A percentile compares a stretch with the other conserved stretches of the same genome.
Evolutionary conservation across 1,284 basidiomycete species (phyloP).

Genomic region (Heterobasidion occidentale): DNA sequence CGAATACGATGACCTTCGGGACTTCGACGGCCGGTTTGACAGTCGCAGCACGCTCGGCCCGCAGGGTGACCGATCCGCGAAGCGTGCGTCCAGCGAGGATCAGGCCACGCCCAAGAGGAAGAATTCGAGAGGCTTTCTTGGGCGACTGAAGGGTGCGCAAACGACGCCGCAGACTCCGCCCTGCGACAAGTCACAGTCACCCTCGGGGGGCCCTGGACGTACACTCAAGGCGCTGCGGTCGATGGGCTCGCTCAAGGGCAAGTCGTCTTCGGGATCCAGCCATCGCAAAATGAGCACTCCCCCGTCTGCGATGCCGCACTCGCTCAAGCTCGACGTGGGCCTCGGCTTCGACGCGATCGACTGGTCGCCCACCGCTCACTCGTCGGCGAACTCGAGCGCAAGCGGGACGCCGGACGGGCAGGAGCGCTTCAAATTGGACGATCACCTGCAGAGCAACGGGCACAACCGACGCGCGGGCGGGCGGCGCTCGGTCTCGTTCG

Average conservation of each 20-base stretch:
- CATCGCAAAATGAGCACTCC: slow-evolving; percentile 13
- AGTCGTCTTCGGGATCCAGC: slow-evolving; percentile 24
- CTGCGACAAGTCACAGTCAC: slow-evolving; percentile 30
- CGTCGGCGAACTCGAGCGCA: slow-evolving; percentile 14
- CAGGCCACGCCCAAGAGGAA: slow-evolving; percentile 39
- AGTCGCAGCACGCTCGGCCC: slow-evolving; percentile 65
- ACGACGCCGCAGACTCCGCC: slow-evolving; percentile 31
- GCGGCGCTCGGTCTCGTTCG: slow-evolving; percentile 62
- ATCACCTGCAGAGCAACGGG: background rate
- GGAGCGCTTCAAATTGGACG: background rate
- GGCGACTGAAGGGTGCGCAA: slow-evolving; percentile 40
- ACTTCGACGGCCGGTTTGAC: slow-evolving; percentile 78
- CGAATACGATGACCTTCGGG: slow-evolving; percentile 77
- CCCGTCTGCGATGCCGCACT: slow-evolving; percentile 40
- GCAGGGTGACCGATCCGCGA: slow-evolving; percentile 23
- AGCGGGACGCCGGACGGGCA: background rate
- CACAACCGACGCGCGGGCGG: slow-evolving; percentile 30
- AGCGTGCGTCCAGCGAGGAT: slow-evolving; percentile 25
- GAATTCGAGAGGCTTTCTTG: slow-evolving; percentile 57
- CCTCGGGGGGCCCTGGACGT: slow-evolving; percentile 25
- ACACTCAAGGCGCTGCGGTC: slow-evolving; percentile 63
- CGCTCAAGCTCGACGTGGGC: slow-evolving; percentile 45
- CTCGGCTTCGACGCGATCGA: slow-evolving; percentile 51
- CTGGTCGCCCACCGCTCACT: slow-evolving; percentile 29
- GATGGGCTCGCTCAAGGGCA: slow-evolving; percentile 69